Conservation (phyloP, 140 eudicot genomes). For the Erigeron philadelphicus region DNA sequence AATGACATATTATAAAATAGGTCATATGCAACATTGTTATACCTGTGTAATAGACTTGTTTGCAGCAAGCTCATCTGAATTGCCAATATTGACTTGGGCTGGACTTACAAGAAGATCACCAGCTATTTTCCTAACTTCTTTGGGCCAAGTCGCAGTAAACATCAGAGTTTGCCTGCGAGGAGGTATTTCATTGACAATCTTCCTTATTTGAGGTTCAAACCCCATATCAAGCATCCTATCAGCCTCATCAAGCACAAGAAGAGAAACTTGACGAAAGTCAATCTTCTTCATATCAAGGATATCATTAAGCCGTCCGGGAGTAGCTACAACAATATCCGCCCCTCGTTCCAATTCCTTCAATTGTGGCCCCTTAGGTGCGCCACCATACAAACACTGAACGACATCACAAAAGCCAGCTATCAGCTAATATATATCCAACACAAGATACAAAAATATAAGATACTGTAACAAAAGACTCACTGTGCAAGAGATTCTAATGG, state of each 20-base stretch:
- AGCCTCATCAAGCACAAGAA: slow-evolving; percentile 93
- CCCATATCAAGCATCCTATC: slow-evolving; percentile 99
- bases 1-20: background rate
- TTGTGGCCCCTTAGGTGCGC: slow-evolving; percentile 89
- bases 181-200: slow-evolving; percentile 92
- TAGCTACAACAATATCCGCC: slow-evolving; percentile 88
- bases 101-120: slow-evolving; percentile 82
- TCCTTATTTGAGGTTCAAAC: slow-evolving; percentile 95
- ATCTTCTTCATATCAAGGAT: slow-evolving; percentile 85
- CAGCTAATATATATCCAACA: too few relatives aligned
- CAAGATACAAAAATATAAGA: too few relatives aligned
- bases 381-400: slow-evolving; percentile 88
- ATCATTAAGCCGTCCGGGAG: slow-evolving; percentile 97
- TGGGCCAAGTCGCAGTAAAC: slow-evolving; percentile 99
- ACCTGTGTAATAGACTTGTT: slow-evolving; percentile 98
- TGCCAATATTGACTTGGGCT: slow-evolving; percentile 93
- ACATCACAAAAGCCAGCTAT: slow-evolving; percentile 2
- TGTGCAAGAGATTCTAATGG: slow-evolving; percentile 82
- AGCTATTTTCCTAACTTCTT: slow-evolving; percentile 91
- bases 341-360: slow-evolving; percentile 82
- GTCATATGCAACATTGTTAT: background rate
- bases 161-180: slow-evolving; percentile 89
- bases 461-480: slow-evolving; percentile 32
- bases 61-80: slow-evolving; percentile 90
- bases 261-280: slow-evolving; percentile 80